Conservation (phyloP, 108 stramenopile species). For the Discostella stelligeroides region DNA sequence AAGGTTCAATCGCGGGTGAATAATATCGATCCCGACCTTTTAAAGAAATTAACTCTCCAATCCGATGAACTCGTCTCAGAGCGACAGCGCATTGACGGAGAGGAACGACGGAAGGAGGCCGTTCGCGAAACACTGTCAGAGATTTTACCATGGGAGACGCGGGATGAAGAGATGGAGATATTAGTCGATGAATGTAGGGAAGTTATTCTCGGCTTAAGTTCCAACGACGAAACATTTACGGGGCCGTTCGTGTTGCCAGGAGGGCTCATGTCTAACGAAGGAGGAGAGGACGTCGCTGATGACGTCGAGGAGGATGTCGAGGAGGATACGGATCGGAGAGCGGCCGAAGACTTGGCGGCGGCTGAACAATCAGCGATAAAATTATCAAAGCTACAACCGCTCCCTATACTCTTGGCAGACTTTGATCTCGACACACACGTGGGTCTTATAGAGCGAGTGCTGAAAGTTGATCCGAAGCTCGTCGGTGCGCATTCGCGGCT, state of each 20-base stretch:
- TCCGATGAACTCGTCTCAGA: slow-evolving; percentile 78
- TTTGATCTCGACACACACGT: slow-evolving; percentile 88
- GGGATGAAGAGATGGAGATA: slow-evolving; percentile 84
- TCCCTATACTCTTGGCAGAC: slow-evolving; percentile 67
- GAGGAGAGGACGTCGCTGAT: slow-evolving; percentile 46
- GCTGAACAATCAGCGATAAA: slow-evolving; percentile 62
- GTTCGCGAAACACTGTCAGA: slow-evolving; percentile 65
- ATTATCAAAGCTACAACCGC: slow-evolving; percentile 70
- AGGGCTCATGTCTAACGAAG: slow-evolving; percentile 37
- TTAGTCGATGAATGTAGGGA: slow-evolving; percentile 89
- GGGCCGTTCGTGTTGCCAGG: slow-evolving; percentile 77
- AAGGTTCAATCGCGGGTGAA: slow-evolving; percentile 44
- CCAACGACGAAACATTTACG: slow-evolving; percentile 68
- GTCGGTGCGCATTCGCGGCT: slow-evolving; percentile 68
- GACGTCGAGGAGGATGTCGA: slow-evolving; percentile 45
- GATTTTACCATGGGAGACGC: slow-evolving; percentile 85
- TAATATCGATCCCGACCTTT: slow-evolving; percentile 54
- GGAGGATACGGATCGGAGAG: slow-evolving; percentile 31
- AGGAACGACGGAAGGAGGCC: slow-evolving; percentile 68
- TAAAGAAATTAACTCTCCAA: slow-evolving; percentile 79
- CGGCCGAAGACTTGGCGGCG: slow-evolving; percentile 34
- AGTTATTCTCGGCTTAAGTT: slow-evolving; percentile 70
- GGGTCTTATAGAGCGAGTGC: slow-evolving; percentile 75
- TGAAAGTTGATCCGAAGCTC: slow-evolving; percentile 70
- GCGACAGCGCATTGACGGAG: slow-evolving; percentile 63